Evolutionary conservation across 768 basidiomycete species (phyloP).

Genomic region (Lepiota venenata): DNA sequence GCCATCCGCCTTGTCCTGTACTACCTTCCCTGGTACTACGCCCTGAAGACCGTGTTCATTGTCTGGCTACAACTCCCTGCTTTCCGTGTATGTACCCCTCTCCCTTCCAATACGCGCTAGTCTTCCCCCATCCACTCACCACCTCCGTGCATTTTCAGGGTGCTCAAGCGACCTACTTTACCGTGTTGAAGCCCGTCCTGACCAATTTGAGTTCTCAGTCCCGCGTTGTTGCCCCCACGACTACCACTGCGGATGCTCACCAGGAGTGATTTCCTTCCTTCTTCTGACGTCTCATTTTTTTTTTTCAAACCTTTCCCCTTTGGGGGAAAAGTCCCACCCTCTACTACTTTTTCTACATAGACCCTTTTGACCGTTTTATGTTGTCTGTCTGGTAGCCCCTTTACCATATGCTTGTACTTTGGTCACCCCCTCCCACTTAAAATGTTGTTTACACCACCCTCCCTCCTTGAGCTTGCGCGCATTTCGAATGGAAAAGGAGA

Average conservation of each 20-base stretch:
- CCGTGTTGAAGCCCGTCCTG: constrained; percentile 78
- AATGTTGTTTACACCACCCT: too few relatives aligned
- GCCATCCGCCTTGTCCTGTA: constrained; percentile 83
- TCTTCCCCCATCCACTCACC: constrained; percentile 18
- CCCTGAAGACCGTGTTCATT: constrained; percentile 88
- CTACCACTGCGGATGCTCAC: constrained; percentile 45
- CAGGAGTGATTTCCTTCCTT: constrained; percentile 24
- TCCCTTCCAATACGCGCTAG: constrained; percentile 4
- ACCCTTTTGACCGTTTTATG: too few relatives aligned
- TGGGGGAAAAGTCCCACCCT: background rate
- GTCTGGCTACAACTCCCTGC: constrained; percentile 89
- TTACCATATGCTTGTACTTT: too few relatives aligned
- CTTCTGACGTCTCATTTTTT: constrained; percentile 9
- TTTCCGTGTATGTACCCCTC: constrained; percentile 63
- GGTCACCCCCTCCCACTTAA: too few relatives aligned
- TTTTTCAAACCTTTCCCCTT: constrained; percentile 7
- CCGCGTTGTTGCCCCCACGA: constrained; percentile 43
- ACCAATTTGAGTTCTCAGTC: constrained; percentile 50
- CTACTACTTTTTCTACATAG: background rate
- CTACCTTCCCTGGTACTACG: constrained; percentile 93
- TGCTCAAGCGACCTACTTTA: constrained; percentile 77
- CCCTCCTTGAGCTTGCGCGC: too few relatives aligned
- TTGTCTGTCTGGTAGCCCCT: too few relatives aligned
- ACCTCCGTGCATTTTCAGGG: constrained; percentile 47
- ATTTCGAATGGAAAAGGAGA: too few relatives aligned